A percentile compares a stretch with the other conserved stretches of the same genome.
phyloP scores from a whole-genome alignment of 108 stramenopile genomes.

The Conticribra weissflogii region DNA sequence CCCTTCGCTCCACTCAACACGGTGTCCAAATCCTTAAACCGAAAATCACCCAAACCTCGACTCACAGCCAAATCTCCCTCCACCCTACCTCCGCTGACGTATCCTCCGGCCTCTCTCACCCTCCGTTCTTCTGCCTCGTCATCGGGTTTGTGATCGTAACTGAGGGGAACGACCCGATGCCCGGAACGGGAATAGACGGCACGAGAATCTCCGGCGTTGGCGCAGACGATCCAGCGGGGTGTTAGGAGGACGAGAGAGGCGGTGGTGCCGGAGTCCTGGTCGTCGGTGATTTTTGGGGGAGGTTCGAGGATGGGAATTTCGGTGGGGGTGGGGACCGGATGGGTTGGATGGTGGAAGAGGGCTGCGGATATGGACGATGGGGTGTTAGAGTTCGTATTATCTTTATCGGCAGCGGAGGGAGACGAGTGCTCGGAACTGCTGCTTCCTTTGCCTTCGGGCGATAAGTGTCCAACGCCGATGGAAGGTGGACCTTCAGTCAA shows the following conservation, averaged over 20 bases:
- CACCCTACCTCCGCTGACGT: slow-evolving; percentile 79
- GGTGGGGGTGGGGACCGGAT: not conserved
- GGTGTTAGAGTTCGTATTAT: no score
- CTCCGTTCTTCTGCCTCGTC: slow-evolving; percentile 66
- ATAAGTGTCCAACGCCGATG: not conserved
- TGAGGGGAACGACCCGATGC: slow-evolving; percentile 61
- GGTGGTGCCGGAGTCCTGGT: slow-evolving; percentile 84
- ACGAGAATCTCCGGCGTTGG: slow-evolving; percentile 97
- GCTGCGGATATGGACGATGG: not conserved
- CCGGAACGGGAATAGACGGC: slow-evolving; percentile 57
- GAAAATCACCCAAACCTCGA: slow-evolving; percentile 90
- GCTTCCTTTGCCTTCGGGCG: not conserved
- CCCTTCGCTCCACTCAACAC: slow-evolving; percentile 36
- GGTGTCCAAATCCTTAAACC: slow-evolving; percentile 71
- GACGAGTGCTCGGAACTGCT: not conserved
- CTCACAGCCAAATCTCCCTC: slow-evolving; percentile 93
- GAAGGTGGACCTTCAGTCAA: not conserved
- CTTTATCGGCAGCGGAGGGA: not conserved
- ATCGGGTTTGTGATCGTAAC: slow-evolving; percentile 93
- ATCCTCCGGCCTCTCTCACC: slow-evolving; percentile 71
- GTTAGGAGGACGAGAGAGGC: slow-evolving; percentile 85
- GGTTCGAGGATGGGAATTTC: slow-evolving; percentile 6
- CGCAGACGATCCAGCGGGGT: slow-evolving; percentile 86
- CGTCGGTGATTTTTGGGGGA: slow-evolving; percentile 27
- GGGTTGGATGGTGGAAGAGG: not conserved